Conservation (phyloP, 352 stramenopile genomes). For the Thalassiosira hispida region DNA sequence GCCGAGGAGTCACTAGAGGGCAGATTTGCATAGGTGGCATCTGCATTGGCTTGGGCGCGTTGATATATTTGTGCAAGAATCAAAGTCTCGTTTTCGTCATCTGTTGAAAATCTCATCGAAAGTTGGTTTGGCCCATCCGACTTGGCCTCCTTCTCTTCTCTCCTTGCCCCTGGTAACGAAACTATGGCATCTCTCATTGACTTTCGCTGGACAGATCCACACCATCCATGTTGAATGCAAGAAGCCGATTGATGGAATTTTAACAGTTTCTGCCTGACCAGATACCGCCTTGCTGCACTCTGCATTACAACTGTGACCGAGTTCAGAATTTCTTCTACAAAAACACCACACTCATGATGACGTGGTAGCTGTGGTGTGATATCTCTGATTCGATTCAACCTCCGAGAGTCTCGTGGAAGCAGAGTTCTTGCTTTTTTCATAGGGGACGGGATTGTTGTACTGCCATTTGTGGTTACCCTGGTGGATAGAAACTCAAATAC, state of each 20-base stretch:
- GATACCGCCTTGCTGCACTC: conserved; percentile 36
- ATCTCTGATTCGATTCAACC: conserved; percentile 40
- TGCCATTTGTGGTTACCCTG: neutral
- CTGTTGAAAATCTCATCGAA: conserved; percentile 29
- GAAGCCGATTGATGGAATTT: neutral
- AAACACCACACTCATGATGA: conserved; percentile 45
- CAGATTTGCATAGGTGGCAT: neutral
- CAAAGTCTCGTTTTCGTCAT: conserved; percentile 35
- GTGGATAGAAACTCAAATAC: conserved; percentile 23
- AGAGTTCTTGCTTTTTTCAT: conserved; percentile 42
- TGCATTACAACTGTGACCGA: conserved; percentile 58
- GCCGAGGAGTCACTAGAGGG: neutral
- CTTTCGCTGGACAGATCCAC: neutral
- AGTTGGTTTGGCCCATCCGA: neutral
- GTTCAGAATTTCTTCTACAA: conserved; percentile 56
- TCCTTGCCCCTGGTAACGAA: neutral
- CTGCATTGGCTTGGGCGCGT: conserved; percentile 17
- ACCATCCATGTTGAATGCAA: conserved; percentile 14
- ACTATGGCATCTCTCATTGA: no score
- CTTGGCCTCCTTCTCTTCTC: neutral
- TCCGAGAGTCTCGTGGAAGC: conserved; percentile 30
- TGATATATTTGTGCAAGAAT: conserved; percentile 42
- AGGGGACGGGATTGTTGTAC: neutral
- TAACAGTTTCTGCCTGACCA: conserved; percentile 20
- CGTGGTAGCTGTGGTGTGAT: conserved; percentile 41